Conservation (phyloP, 129 eudicot genomes). For the Kitagawia praeruptora region DNA sequence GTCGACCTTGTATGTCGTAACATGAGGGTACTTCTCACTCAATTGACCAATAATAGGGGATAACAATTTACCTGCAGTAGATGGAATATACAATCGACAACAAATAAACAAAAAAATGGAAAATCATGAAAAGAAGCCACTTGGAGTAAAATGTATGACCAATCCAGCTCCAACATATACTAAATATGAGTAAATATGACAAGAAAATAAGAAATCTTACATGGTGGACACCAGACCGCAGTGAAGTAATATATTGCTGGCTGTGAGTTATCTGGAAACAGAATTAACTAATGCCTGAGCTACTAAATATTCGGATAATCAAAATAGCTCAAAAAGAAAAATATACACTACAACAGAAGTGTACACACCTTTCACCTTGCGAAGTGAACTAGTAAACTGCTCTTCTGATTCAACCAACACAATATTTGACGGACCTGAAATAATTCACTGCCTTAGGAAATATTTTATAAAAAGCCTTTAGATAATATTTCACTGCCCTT, state of each 20-base stretch:
- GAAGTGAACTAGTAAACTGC: constrained; percentile 56
- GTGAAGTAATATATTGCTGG: constrained; percentile 91
- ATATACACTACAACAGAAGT: neutral
- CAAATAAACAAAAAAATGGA: neutral
- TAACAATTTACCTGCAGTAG: constrained; percentile 56
- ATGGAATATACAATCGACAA: neutral
- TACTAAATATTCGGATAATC: neutral
- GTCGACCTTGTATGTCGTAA: constrained; percentile 80
- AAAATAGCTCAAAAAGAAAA: neutral
- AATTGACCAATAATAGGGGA: constrained; percentile 70
- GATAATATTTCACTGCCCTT: too few species aligned
- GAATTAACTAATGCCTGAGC: constrained; percentile 14
- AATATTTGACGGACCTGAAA: constrained; percentile 54
- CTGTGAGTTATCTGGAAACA: constrained; percentile 70
- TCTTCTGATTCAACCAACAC: constrained; percentile 69
- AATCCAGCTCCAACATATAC: neutral
- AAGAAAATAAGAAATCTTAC: constrained; percentile 34
- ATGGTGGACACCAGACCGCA: constrained; percentile 97
- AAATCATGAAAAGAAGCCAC: neutral
- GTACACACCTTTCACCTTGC: constrained; percentile 58
- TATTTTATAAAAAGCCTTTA: neutral
- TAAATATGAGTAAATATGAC: neutral
- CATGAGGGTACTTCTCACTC: constrained; percentile 74
- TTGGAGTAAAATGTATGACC: neutral
- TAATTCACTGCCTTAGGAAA: constrained; percentile 6